These are phyloP conservation scores for Candida awuae DNA, from an alignment of 805 yeast genomes.

Conservation along the genomic window DNA sequence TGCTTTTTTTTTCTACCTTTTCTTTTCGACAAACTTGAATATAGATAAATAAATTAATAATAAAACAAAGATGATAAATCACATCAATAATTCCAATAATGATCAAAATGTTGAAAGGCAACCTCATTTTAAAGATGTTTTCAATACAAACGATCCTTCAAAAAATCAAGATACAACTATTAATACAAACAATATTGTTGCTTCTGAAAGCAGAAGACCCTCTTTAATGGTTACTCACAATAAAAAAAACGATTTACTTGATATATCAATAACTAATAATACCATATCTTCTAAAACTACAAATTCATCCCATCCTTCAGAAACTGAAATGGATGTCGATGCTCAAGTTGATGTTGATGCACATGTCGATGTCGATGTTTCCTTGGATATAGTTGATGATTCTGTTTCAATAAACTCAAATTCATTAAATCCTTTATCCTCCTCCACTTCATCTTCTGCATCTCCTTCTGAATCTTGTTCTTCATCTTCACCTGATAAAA, in stretches of 20 bases:
- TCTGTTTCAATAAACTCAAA: too few relatives aligned
- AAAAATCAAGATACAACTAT: slow-evolving; percentile 10
- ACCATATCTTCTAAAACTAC: neutral
- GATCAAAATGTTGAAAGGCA: slow-evolving; percentile 29
- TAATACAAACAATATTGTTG: slow-evolving; percentile 11
- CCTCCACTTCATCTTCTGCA: too few relatives aligned
- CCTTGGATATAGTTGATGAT: too few relatives aligned
- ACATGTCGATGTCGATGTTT: too few relatives aligned
- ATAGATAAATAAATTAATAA: too few relatives aligned
- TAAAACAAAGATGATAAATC: slow-evolving; percentile 35
- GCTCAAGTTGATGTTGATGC: too few relatives aligned
- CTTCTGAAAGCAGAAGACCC: slow-evolving; percentile 26
- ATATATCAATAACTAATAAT: slow-evolving; percentile 5
- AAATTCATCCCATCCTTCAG: too few relatives aligned
- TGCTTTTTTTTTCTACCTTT: neutral
- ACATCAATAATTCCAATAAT: slow-evolving; percentile 32
- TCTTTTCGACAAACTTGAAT: neutral
- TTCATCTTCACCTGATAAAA: slow-evolving; percentile 2
- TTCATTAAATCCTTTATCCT: too few relatives aligned
- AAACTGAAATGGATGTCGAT: too few relatives aligned
- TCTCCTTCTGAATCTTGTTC: too few relatives aligned
- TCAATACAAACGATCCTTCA: slow-evolving; percentile 20
- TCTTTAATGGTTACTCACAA: slow-evolving; percentile 21
- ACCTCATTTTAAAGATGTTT: slow-evolving; percentile 30
- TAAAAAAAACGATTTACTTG: slow-evolving; percentile 11